These are phyloP conservation scores for Karstenula rhodostoma DNA, from an alignment of 2,329 filamentous ascomycete species.

Conservation along the genomic window DNA sequence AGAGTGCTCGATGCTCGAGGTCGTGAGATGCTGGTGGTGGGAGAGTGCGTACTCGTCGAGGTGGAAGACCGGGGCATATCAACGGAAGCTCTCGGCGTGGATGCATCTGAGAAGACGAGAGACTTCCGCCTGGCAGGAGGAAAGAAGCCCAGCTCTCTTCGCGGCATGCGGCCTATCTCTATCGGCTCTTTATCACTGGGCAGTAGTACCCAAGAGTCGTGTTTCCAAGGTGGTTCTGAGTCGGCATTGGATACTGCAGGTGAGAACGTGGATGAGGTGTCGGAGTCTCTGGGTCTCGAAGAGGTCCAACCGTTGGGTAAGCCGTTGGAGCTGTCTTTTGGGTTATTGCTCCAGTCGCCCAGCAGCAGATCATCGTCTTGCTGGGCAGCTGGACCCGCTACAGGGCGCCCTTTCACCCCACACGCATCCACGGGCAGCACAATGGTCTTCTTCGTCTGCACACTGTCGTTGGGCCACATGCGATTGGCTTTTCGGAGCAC, in stretches of 20 bases:
- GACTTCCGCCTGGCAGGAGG: constrained; percentile 91
- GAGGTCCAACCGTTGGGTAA: constrained; percentile 49
- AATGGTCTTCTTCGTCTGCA: constrained; percentile 83
- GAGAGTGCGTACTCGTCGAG: constrained; percentile 42
- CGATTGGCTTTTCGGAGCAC: constrained; percentile 87
- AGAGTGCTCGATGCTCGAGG: constrained; percentile 49
- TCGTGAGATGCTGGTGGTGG: constrained; percentile 48
- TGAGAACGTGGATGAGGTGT: constrained; percentile 43
- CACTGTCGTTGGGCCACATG: constrained; percentile 91
- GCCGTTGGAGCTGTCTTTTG: constrained; percentile 30
- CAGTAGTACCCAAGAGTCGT: constrained; percentile 88
- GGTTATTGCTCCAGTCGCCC: constrained; percentile 37
- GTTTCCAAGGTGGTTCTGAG: constrained; percentile 77
- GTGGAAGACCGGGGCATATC: constrained; percentile 63
- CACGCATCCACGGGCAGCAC: constrained; percentile 90
- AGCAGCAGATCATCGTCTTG: constrained; percentile 51
- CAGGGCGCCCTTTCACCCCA: constrained; percentile 75
- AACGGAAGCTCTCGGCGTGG: constrained; percentile 72
- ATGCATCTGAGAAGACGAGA: constrained; percentile 67
- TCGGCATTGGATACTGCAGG: constrained; percentile 54
- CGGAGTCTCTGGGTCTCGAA: constrained; percentile 44
- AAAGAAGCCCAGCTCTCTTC: constrained; percentile 86
- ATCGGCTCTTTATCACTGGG: constrained; percentile 75
- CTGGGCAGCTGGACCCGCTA: constrained; percentile 46
- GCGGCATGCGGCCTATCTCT: constrained; percentile 85